Base-by-base conservation (phyloP, 108 stramenopile genomes). In the Stephanodiscus minutulus region DNA sequence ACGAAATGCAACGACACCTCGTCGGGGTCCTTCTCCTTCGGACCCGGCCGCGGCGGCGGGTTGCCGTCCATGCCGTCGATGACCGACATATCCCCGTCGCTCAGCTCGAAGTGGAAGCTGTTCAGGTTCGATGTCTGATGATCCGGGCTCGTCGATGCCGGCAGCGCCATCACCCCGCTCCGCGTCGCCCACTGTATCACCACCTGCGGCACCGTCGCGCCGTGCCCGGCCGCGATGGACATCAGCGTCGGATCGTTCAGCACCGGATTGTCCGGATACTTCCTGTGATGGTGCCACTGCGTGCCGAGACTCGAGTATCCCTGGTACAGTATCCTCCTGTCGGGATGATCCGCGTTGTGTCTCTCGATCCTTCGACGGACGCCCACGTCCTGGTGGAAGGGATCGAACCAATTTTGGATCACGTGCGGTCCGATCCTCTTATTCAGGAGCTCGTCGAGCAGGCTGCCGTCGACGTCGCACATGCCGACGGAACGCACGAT, bases 391-490 rank as follows among this genome's bases (percentile, higher is more conserved):
- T 86, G 86, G 46, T 86, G 77, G 43, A 79, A 76, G 5, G 86
- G 86, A 72, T 86, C 86, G 59, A 86, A 82, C 86, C 86, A 86
- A 64, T 86, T 82, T 47, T 86, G 86, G 29, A 86, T 79, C 15
- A 86, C 70, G 29, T 67, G 81, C 4, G 86, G 83, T 9, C 58
- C 49, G 31, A 82, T 82, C 44, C 77, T 64, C 48, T 82, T 81
- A 11, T 18, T 15, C n/a, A 79, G 57, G 8, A 86, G 33, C 31
- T 82, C 66, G 5, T 78, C 61, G 52, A 86, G 59, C 60, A 86
- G 62, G n/a, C 29, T 24, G 5, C 36, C 27, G 39, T 78, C 77
- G 18, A 86, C 83, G 57, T 86, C 86, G 46, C 86, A 86, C 20
- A 87, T 87, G 10, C 83, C 84, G 29, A 85, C 80, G 0, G 83